Evolutionary conservation across 2,329 filamentous ascomycete species (phyloP).

Genomic region (Aspergillus hiratsukae): DNA sequence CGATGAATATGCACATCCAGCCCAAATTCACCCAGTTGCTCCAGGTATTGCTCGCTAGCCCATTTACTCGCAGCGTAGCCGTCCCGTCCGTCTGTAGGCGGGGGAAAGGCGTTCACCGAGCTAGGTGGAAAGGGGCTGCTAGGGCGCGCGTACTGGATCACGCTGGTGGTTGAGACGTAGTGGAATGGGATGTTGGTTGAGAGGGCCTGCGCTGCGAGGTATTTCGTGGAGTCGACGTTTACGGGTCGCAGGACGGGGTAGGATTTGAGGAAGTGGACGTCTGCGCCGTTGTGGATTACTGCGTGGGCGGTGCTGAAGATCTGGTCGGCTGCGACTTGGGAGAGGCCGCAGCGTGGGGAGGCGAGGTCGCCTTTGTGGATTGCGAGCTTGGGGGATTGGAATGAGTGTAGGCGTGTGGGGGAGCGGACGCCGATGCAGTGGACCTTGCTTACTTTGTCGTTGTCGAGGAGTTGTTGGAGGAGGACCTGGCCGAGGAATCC

Average conservation of each 20-base stretch:
- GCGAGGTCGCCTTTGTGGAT: constrained; percentile 36
- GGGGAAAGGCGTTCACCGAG: too few relatives aligned
- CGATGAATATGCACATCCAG: too few relatives aligned
- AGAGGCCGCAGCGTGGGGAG: constrained; percentile 35
- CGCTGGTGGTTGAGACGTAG: too few relatives aligned
- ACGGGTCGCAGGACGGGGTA: constrained; percentile 18
- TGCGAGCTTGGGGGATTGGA: constrained; percentile 24
- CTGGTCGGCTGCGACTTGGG: constrained; percentile 21
- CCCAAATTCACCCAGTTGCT: too few relatives aligned
- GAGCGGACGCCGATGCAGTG: constrained; percentile 38
- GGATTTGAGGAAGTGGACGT: constrained; percentile 23
- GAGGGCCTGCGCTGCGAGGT: constrained; percentile 6
- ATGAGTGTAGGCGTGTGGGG: too few relatives aligned
- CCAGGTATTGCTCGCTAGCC: too few relatives aligned
- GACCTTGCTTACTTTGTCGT: constrained; percentile 30
- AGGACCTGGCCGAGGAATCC: constrained; percentile 38
- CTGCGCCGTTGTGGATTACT: constrained; percentile 52
- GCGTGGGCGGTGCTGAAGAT: constrained; percentile 35
- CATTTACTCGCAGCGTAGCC: too few relatives aligned
- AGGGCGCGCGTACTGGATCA: too few relatives aligned
- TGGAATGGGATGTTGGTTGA: too few relatives aligned
- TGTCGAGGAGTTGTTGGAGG: constrained; percentile 31
- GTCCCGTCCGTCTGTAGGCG: too few relatives aligned
- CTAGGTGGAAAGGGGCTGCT: too few relatives aligned
- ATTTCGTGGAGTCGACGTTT: constrained; percentile 23